These are phyloP conservation scores for Annulohypoxylon truncatum DNA, from an alignment of 2,329 filamentous ascomycete species.

Conservation along the genomic window DNA sequence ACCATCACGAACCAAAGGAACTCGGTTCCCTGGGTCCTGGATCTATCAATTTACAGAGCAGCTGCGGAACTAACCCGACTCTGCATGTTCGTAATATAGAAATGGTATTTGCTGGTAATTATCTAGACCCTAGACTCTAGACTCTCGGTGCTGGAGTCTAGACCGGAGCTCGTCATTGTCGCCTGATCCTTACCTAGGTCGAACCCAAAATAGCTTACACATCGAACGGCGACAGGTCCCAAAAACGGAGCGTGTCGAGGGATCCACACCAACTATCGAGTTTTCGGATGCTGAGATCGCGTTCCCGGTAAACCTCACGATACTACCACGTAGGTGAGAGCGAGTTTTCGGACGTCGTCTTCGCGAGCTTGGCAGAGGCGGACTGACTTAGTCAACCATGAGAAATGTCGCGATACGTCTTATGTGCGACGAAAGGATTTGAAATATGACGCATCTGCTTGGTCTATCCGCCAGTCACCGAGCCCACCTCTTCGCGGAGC, in stretches of 20 bases:
- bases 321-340: conserved; percentile 27
- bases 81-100: conserved; percentile 34
- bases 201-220: conserved; percentile 38
- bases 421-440: conserved; percentile 31
- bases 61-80: conserved; percentile 24
- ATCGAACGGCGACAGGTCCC: conserved; percentile 19
- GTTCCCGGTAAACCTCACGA: conserved; percentile 27
- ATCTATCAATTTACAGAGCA: conserved; percentile 34
- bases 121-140: conserved; percentile 35
- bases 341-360: conserved; percentile 25
- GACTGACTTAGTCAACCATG: conserved; percentile 33
- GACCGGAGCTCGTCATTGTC: conserved; percentile 26
- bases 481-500: conserved; percentile 27
- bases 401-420: conserved; percentile 32
- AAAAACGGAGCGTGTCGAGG: conserved; percentile 12
- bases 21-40: conserved; percentile 35
- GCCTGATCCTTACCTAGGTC: conserved; percentile 27
- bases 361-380: conserved; percentile 28
- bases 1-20: conserved; percentile 21
- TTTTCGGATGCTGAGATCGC: conserved; percentile 34
- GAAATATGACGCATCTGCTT: conserved; percentile 41
- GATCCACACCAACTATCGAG: conserved; percentile 15
- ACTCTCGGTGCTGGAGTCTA: conserved; percentile 22
- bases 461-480: conserved; percentile 30
- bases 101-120: conserved; percentile 24